Evolutionary conservation across 202 grass and related monocot genomes (phyloP).

Genomic region (Carex sylvatica): DNA sequence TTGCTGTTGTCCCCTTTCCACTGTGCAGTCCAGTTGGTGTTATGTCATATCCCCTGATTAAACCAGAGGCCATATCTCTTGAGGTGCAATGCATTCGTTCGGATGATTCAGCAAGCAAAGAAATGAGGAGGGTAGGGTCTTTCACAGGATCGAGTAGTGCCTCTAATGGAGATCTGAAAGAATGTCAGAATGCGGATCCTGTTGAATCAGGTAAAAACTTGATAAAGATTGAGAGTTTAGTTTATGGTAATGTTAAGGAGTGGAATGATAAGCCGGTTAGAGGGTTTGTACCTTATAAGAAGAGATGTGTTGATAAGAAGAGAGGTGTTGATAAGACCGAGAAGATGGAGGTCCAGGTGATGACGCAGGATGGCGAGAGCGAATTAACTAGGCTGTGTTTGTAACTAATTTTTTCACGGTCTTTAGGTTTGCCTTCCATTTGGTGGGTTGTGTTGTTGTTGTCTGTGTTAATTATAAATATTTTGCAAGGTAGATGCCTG

Average conservation of each 20-base stretch:
- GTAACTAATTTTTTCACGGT: constrained; percentile 34
- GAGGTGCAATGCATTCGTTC: constrained; percentile 1
- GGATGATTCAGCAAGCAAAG: constrained; percentile 9
- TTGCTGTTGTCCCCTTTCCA: constrained; percentile 24
- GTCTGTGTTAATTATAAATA: constrained; percentile 17
- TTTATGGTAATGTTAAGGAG: constrained; percentile 2
- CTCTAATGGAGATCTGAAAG: constrained; percentile 33
- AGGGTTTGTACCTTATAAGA: constrained; percentile 74
- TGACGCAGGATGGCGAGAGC: constrained; percentile 37
- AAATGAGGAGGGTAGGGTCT: constrained; percentile 40
- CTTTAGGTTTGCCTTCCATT: neutral
- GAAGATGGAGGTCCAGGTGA: neutral
- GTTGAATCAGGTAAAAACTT: constrained; percentile 30
- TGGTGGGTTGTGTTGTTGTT: constrained; percentile 3
- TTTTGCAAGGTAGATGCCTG: constrained; percentile 13
- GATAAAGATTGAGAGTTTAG: constrained; percentile 2
- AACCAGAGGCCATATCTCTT: constrained; percentile 19
- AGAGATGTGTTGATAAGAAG: constrained; percentile 42
- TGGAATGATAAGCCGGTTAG: constrained; percentile 19
- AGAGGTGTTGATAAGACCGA: constrained; percentile 38
- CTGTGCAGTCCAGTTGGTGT: constrained; percentile 37
- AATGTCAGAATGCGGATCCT: constrained; percentile 33
- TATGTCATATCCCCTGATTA: constrained; percentile 11
- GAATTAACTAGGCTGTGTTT: constrained; percentile 62
- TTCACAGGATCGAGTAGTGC: constrained; percentile 33